phyloP scores from a whole-genome alignment of 768 basidiomycete genomes.

The Suillus subalutaceus region DNA sequence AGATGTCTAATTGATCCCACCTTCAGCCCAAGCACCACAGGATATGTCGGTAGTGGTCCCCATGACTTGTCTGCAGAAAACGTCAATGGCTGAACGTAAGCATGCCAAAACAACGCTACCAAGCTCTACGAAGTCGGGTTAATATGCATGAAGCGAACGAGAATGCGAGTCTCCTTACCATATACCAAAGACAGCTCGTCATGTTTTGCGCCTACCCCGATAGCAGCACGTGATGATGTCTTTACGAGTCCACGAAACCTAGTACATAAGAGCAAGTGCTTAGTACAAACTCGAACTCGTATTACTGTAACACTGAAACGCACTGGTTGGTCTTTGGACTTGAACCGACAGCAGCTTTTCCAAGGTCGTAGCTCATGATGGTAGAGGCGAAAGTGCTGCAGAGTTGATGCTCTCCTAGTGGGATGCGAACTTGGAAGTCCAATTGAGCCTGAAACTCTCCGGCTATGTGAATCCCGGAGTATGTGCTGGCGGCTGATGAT shows the following conservation, averaged over 20 bases:
- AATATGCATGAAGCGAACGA: neutral
- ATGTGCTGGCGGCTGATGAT: neutral
- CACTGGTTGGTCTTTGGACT: slow-evolving; percentile 57
- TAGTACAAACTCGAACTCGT: neutral
- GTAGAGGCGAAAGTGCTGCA: neutral
- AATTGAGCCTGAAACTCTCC: neutral
- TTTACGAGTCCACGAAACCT: slow-evolving; percentile 87
- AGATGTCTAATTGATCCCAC: slow-evolving; percentile 27
- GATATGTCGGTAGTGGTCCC: slow-evolving; percentile 82
- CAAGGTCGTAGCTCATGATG: slow-evolving; percentile 60
- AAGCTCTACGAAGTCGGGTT: slow-evolving; percentile 44
- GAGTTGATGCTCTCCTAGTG: neutral
- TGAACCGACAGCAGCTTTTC: slow-evolving; percentile 67
- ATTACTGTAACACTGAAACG: slow-evolving; percentile 19
- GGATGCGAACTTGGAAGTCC: neutral
- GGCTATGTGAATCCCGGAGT: slow-evolving; percentile 1
- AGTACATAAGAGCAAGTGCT: neutral
- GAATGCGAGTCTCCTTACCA: slow-evolving; percentile 44
- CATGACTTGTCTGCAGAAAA: slow-evolving; percentile 59
- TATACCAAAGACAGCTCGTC: slow-evolving; percentile 73
- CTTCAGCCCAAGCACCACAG: slow-evolving; percentile 76
- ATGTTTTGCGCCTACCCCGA: slow-evolving; percentile 80
- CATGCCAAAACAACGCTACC: slow-evolving; percentile 34
- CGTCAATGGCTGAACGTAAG: neutral
- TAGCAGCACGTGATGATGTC: slow-evolving; percentile 79